Evolutionary conservation across 805 yeast species (phyloP), one percentile per base, ranked within the genome.

Genomic region (Candida piceae): DNA sequence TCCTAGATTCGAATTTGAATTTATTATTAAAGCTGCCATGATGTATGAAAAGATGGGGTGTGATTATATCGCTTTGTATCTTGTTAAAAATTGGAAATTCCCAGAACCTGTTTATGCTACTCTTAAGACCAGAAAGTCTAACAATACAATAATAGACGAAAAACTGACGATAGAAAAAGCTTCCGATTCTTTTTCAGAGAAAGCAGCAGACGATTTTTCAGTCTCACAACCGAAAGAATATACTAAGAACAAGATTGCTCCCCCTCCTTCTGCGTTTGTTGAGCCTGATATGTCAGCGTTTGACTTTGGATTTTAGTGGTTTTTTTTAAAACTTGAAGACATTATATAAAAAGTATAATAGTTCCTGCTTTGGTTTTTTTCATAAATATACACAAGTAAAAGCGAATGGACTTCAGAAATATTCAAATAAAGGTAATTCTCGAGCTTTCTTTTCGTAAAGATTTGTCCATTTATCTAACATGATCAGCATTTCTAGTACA

Each of bases 11-110:
- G 97, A 90, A 50, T 76, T 73, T 38, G 64, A 69, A 4, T 79
- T 81, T 50, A 70, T 88, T 12, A 50, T 74, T 10, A 74, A 78
- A 44, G 81, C 80, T 7, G 70, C 84, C 7, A 64, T 71, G 25
- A 80, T 87, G 42, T 84, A 87, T 51, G 69, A 76, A 12, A 67
- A 94, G 39, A 86, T 89, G 96, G 97, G 97, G 0, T 89, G 97
- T 61, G 95, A 89, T 50, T 74, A 78, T 41, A 57, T 90, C 29
- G 78, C 88, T 0, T 53, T 84, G 17, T 70, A 76, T 35, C 56
- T 88, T 31, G 64, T 82, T 2, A 67, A 66, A 32, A 76, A 74
- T 41, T 89, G 96, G 96, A 62, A 62, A 21, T 88, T 87, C 52
- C 40, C 22, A 6, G 9, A 20, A 20, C n/a, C n/a, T n/a, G n/a